These are phyloP conservation scores for Cerrena zonata DNA, from an alignment of 1,284 basidiomycete species.

Conservation along the genomic window DNA sequence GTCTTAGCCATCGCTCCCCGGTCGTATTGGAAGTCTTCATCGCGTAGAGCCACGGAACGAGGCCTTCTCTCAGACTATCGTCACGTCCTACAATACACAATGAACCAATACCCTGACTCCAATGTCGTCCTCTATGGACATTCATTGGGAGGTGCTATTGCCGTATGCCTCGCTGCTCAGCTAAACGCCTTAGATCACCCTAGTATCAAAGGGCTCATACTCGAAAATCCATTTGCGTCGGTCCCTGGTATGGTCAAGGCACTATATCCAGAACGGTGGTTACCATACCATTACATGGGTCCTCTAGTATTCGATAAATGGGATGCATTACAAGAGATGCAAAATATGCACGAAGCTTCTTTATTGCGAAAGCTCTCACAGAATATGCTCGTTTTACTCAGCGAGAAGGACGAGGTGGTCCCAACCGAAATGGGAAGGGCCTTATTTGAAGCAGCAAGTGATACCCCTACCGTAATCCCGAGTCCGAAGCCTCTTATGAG, in stretches of 20 bases:
- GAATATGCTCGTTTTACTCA: slow-evolving; percentile 32
- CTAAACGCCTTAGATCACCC: slow-evolving; percentile 13
- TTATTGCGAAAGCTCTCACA: slow-evolving; percentile 20
- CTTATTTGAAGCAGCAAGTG: slow-evolving; percentile 26
- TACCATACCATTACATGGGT: slow-evolving; percentile 45
- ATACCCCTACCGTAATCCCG: too few relatives aligned
- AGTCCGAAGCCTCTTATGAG: neutral
- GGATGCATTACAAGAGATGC: slow-evolving; percentile 36
- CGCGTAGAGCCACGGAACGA: slow-evolving; percentile 30
- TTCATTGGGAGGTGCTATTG: slow-evolving; percentile 43
- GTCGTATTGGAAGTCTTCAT: slow-evolving; percentile 38
- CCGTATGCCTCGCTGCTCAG: slow-evolving; percentile 32
- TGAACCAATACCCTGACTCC: slow-evolving; percentile 27
- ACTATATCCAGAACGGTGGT: slow-evolving; percentile 44
- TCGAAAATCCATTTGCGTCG: slow-evolving; percentile 48
- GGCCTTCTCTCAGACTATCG: slow-evolving; percentile 39
- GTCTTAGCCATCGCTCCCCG: slow-evolving; percentile 37
- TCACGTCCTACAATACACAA: slow-evolving; percentile 28
- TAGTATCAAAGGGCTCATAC: slow-evolving; percentile 33
- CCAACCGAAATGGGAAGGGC: slow-evolving; percentile 36
- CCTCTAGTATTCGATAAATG: slow-evolving; percentile 41
- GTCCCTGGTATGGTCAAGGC: slow-evolving; percentile 46
- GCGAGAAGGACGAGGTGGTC: slow-evolving; percentile 44
- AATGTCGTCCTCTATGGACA: slow-evolving; percentile 43
- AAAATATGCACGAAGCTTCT: slow-evolving; percentile 8